Evolutionary conservation across 108 stramenopile species (phyloP).

Genomic region (Pelagomonas calceolata): DNA sequence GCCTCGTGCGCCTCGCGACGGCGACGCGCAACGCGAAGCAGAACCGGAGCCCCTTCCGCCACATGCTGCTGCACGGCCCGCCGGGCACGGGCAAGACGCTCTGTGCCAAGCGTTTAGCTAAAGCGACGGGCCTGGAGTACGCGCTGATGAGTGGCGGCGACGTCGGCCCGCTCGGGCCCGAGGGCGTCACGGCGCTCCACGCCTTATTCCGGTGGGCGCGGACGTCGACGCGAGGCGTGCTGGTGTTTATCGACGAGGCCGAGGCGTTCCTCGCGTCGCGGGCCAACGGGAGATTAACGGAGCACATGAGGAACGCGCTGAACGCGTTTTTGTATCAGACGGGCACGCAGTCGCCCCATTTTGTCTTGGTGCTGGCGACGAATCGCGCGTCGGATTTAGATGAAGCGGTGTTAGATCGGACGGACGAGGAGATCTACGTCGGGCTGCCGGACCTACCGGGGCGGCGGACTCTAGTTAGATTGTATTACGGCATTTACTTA

Average conservation of each 20-base stretch:
- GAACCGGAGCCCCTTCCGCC: slow-evolving; percentile 61
- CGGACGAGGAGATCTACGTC: slow-evolving; percentile 58
- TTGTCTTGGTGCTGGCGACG: slow-evolving; percentile 70
- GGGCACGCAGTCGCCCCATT: slow-evolving; percentile 55
- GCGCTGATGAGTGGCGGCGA: slow-evolving; percentile 73
- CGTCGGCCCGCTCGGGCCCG: slow-evolving; percentile 61
- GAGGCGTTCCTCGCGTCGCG: slow-evolving; percentile 65
- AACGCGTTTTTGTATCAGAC: slow-evolving; percentile 69
- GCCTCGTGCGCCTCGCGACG: slow-evolving; percentile 47
- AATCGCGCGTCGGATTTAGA: slow-evolving; percentile 70
- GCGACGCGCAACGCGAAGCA: slow-evolving; percentile 52
- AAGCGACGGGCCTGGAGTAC: slow-evolving; percentile 59
- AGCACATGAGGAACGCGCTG: slow-evolving; percentile 55
- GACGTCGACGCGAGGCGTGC: slow-evolving; percentile 40
- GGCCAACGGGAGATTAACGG: slow-evolving; percentile 30
- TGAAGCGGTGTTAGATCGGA: slow-evolving; percentile 59
- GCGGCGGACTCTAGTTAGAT: slow-evolving; percentile 38
- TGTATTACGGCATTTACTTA: slow-evolving; percentile 46
- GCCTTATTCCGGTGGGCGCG: slow-evolving; percentile 63
- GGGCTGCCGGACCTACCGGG: slow-evolving; percentile 45
- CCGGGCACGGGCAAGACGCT: slow-evolving; percentile 64
- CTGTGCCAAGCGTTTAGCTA: slow-evolving; percentile 48
- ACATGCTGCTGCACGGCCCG: slow-evolving; percentile 53
- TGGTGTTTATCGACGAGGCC: slow-evolving; percentile 73
- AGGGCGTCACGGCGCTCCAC: slow-evolving; percentile 69